Evolutionary conservation across 164 flowering plant genomes (phyloP), one percentile per base, ranked within the genome.

Genomic region (Hamamelis virginiana): DNA sequence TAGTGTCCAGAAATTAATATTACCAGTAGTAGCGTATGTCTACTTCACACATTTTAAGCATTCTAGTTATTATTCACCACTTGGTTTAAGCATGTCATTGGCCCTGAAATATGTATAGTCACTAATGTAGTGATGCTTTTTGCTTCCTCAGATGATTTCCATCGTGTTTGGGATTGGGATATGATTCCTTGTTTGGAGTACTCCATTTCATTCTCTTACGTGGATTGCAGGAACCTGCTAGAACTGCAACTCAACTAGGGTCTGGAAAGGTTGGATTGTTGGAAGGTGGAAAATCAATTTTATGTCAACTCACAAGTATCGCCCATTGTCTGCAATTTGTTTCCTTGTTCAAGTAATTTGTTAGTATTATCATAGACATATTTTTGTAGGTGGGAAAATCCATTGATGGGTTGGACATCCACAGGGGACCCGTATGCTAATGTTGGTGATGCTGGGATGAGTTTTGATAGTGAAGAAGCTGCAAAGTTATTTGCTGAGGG

Each of bases 391-490:
- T 95, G 99, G 98, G 98, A 92, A 79, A 95, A 95, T 80, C 99
- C 97, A 51, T 79, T 96, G 86, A 96, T 96, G 97, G 98, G 99
- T 16, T 96, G 98, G 98, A 91, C 99, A 67, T 96, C 98, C 48
- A 96, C 98, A 19, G 99, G 99, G 63, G 99, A 96, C 59, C 98
- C 99, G 69, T 96, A 93, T 83, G 91, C 99, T 51, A 80, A 92
- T 82, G 99, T 96, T 57, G 99, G 99, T 61, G 98, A 96, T 58
- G 72, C 99, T 56, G 98, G 61, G 8, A 71, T 96, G 10, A 41
- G 75, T 76, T 96, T 96, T 74, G 92, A 93, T 28, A 89, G 87
- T 76, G 97, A 79, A 76, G 98, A 87, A 76, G 86, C 90, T 69
- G 98, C 99, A 46, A 86, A 77, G 74, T 75, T 75, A 52, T 95